phyloP scores from a whole-genome alignment of 768 basidiomycete species.

The Mycena rebaudengoi region DNA sequence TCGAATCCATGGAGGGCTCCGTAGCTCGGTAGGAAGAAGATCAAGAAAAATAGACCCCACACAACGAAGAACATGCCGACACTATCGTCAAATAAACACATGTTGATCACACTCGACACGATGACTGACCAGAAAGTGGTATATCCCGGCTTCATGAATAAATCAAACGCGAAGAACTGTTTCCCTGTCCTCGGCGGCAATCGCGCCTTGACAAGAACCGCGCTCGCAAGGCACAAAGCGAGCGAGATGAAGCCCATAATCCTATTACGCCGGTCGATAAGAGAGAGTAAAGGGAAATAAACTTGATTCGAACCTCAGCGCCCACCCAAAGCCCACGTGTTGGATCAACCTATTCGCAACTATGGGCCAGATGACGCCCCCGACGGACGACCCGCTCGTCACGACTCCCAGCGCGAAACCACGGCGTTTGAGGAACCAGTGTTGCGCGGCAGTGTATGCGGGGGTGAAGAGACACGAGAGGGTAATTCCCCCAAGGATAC shows the following conservation, averaged over 20 bases:
- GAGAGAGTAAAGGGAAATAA: too few relatives aligned
- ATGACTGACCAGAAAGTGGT: conserved; percentile 23
- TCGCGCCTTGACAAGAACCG: conserved; percentile 23
- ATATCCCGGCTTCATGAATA: conserved; percentile 23
- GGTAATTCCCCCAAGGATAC: conserved; percentile 56
- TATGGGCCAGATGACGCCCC: conserved; percentile 30
- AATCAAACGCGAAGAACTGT: conserved; percentile 22
- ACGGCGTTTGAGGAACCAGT: conserved; percentile 30
- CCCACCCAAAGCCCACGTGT: conserved; percentile 29
- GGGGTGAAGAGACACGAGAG: conserved; percentile 29
- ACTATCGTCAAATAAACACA: background rate
- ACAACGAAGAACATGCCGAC: conserved; percentile 5
- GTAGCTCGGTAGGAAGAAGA: conserved; percentile 28
- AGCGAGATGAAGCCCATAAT: conserved; percentile 26
- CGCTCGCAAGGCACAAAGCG: conserved; percentile 13
- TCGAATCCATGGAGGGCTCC: conserved; percentile 26
- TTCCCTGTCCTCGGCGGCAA: conserved; percentile 19
- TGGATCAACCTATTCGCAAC: conserved; percentile 23
- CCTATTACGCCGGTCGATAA: too few relatives aligned
- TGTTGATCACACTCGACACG: background rate
- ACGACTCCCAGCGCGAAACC: conserved; percentile 29
- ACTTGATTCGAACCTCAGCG: too few relatives aligned
- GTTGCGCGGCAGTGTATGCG: conserved; percentile 18
- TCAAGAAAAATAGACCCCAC: conserved; percentile 25
- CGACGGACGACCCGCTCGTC: conserved; percentile 29